Evolutionary conservation across 2,329 filamentous ascomycete genomes (phyloP).

Genomic region (Aspergillus ochraceus): DNA sequence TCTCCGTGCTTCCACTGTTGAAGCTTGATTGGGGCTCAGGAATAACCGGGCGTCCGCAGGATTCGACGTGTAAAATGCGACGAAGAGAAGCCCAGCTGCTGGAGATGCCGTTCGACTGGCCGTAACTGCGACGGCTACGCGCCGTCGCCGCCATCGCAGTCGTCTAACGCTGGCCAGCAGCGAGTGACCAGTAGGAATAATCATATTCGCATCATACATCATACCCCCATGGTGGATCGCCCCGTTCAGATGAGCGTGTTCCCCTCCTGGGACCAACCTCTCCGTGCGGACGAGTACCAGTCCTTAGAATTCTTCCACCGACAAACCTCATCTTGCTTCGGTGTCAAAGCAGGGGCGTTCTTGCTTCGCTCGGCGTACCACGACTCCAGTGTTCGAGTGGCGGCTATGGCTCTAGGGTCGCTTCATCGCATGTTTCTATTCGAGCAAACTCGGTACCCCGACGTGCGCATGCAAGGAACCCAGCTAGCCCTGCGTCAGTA

Average conservation of each 20-base stretch:
- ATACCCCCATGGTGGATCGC: slow-evolving; percentile 17
- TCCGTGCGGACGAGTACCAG: slow-evolving; percentile 32
- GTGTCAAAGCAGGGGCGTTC: slow-evolving; percentile 43
- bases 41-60: slow-evolving; percentile 30
- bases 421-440: slow-evolving; percentile 42
- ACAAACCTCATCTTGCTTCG: slow-evolving; percentile 45
- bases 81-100: slow-evolving; percentile 54
- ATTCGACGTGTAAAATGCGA: slow-evolving; percentile 60
- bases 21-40: neutral
- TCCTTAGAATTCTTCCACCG: slow-evolving; percentile 43
- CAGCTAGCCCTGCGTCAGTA: slow-evolving; percentile 49
- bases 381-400: slow-evolving; percentile 50
- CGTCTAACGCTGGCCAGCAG: slow-evolving; percentile 16
- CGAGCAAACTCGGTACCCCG: slow-evolving; percentile 1
- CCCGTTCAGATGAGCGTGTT: slow-evolving; percentile 14
- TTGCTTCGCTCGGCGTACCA: slow-evolving; percentile 48
- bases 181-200: neutral
- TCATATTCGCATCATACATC: slow-evolving; percentile 19
- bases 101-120: slow-evolving; percentile 56
- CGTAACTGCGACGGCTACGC: slow-evolving; percentile 58
- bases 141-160: slow-evolving; percentile 1
- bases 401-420: slow-evolving; percentile 50
- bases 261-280: slow-evolving; percentile 21
- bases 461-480: slow-evolving; percentile 8
- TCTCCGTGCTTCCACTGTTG: neutral